These are phyloP conservation scores for Curvularia sp. DNA, from an alignment of 2,329 filamentous ascomycete species.

Conservation along the genomic window DNA sequence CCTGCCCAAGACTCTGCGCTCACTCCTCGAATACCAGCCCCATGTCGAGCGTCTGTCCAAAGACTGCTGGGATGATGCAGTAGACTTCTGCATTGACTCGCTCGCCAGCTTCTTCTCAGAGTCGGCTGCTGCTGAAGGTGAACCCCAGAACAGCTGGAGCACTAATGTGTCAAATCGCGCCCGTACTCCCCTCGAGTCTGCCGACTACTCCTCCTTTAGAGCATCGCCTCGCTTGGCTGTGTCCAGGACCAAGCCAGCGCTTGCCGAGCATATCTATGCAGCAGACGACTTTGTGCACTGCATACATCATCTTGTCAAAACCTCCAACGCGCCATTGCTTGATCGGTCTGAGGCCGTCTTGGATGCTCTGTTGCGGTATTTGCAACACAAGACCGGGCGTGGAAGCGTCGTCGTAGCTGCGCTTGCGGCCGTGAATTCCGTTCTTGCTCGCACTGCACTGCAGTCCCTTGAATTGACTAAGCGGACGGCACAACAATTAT, in stretches of 20 bases:
- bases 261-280: constrained; percentile 35
- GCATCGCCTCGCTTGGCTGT: constrained; percentile 35
- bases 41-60: constrained; percentile 80
- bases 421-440: constrained; percentile 76
- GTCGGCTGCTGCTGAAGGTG: constrained; percentile 29
- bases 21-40: constrained; percentile 73
- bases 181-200: constrained; percentile 43
- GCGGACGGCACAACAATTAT: constrained; percentile 64
- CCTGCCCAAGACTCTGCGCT: constrained; percentile 77
- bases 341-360: constrained; percentile 65
- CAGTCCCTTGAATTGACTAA: constrained; percentile 72
- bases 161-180: constrained; percentile 40
- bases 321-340: constrained; percentile 71
- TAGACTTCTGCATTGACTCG: constrained; percentile 74
- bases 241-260: constrained; percentile 26
- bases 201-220: constrained; percentile 34
- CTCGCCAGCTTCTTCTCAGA: constrained; percentile 54
- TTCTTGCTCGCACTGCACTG: constrained; percentile 70
- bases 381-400: constrained; percentile 68
- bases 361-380: constrained; percentile 64
- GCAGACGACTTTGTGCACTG: constrained; percentile 63
- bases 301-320: constrained; percentile 68
- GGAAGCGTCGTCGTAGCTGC: constrained; percentile 74
- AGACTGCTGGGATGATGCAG: constrained; percentile 71
- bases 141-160: constrained; percentile 38